Base-by-base conservation (phyloP, 2,329 filamentous ascomycete genomes). In the Aspergillus latus region DNA sequence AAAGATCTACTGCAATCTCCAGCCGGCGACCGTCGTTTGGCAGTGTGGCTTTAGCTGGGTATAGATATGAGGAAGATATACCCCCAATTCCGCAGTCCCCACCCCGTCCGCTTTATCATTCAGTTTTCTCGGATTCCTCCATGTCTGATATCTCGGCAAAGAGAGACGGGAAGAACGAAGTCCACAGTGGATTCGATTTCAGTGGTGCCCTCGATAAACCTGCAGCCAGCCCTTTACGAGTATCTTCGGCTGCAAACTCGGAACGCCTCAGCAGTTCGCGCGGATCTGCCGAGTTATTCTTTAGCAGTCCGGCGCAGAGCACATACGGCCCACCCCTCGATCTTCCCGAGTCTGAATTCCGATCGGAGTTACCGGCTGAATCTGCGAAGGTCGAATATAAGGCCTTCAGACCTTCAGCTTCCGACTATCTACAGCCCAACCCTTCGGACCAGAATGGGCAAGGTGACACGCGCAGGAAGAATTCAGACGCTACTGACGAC, bases 41-140 rank as follows among this genome's bases (percentile, higher is more conserved):
- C 36, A 73, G 70, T 52, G 54, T 71, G 30, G 62, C 68, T 10
- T 65, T 66, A 2, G 67, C 68, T 3, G 59, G 65, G 9, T 68
- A 64, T 32, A 66, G 64, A 29, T 66, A 66, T 15, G 60, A 68
- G 32, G 68, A 72, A 2, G 70, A 74, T 3, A 69, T 62, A 8
- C 72, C 72, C 1, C 72, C 72, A 1, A 49, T 74, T 13, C 72
- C 70, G 3, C 56, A 64, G 2, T 62, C 66, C 5, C 64, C 71
- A 10, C 62, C 56, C 2, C 40, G 40, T 9, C 46, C 54, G 16
- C 55, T 59, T 10, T 62, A 59, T 10, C 58, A 60, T 5, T 64
- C 65, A 7, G 60, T 67, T n/a, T 51, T 59, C 3, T 63, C 60
- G 4, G 66, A 71, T 34, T 67, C 66, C 13, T 60, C 61, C 3